Percentiles rank a stretch among this genome's conserved stretches.
phyloP scores from a whole-genome alignment of 177 flowering plant species.

The Vitis hybrid region DNA sequence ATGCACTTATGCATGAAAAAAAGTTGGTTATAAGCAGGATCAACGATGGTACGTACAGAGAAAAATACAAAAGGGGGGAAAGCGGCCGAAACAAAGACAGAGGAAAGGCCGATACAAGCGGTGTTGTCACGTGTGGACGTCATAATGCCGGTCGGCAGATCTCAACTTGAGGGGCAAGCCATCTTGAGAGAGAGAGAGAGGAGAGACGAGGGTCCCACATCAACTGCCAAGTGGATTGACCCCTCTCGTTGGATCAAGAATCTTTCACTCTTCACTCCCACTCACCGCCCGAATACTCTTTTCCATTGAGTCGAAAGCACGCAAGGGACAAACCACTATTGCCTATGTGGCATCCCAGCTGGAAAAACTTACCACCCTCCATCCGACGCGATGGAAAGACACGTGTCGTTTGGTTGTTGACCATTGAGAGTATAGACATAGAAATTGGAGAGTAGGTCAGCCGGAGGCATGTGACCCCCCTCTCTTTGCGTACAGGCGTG shows the following conservation, averaged over 20 bases:
- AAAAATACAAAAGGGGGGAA: neutral
- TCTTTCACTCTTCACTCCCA: neutral
- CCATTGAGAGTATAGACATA: neutral
- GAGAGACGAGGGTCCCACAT: neutral
- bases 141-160: conserved; percentile 30
- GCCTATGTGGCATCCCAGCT: conserved; percentile 29
- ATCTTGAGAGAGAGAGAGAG: neutral
- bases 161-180: conserved; percentile 24
- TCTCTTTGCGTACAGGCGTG: conserved; percentile 20
- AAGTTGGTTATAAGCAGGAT: conserved; percentile 8
- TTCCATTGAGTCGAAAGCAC: conserved; percentile 26
- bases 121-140: conserved; percentile 32
- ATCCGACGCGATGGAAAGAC: conserved; percentile 5
- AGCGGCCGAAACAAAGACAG: conserved; percentile 23
- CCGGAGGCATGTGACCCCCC: conserved; percentile 20
- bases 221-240: conserved; percentile 11
- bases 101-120: conserved; percentile 21
- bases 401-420: conserved; percentile 20
- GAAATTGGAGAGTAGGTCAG: conserved; percentile 5
- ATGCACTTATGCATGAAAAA: neutral
- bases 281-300: too few species aligned
- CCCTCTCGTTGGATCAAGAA: conserved; percentile 6
- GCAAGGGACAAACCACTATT: conserved; percentile 14
- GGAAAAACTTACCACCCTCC: conserved; percentile 14
- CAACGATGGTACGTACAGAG: conserved; percentile 1